Evolutionary conservation across 768 basidiomycete genomes (phyloP), one percentile per base, ranked within the genome.

Genomic region (Xerocomus potaroensis): DNA sequence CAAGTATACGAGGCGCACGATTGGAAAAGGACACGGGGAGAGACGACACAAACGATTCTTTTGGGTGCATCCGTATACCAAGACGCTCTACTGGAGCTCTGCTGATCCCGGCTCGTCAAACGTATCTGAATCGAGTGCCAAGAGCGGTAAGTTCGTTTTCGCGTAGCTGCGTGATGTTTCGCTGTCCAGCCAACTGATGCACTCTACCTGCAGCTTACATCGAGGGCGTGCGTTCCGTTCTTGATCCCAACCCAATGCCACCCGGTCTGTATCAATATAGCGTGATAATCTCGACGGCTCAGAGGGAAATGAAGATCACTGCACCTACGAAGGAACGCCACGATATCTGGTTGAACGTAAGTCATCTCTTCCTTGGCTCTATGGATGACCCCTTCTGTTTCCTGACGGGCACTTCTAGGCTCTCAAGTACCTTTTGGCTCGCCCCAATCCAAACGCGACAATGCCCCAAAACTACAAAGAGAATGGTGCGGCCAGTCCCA

Each of bases 21-120:
- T 98, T 59, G 91, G 93, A 19, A 94, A 89, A 67, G 93, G 91
- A 11, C 79, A 92, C 63, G 90, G 90, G 18, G 87, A 91, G 64
- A 84, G 81, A 64, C 74, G 94, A 42, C 96, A 99, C 68, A 84
- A 82, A 65, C 77, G 96, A 30, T 99, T 93, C 81, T 96, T 98
- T 78, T 99, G 96, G 96, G 84, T 99, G n/a, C 95, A 98, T 68
- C 96, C 96, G 16, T 99, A 98, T 64, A 98, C 94, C 32, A 91
- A 91, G 73, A 97, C 93, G 5, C 60, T 99, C 48, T 97, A 98
- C 67, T 99, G 96, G 96, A 91, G 91, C 60, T 85, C 89, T 15
- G 81, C 84, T 9, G 95, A 98, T 69, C 96, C 95, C 41, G 93
- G 91, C 23, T 89, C 90, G 21, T 80, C 81, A 31, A 83, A 83